Conservation (phyloP, 2,329 filamentous ascomycete genomes). For the Epichloe brachyelytri region DNA sequence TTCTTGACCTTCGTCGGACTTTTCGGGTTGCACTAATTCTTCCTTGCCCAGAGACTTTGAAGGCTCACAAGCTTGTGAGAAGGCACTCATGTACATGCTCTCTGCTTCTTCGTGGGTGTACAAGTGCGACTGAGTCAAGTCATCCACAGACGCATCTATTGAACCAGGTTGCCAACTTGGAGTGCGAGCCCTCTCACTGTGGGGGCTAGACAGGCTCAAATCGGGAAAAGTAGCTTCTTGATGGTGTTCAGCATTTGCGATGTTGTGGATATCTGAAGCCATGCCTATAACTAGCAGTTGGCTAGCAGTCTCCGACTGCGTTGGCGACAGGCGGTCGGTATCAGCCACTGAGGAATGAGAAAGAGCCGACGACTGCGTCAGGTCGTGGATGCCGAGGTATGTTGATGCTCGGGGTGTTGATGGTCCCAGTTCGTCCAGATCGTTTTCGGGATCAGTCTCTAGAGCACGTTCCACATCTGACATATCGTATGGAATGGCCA, state of each 20-base stretch:
- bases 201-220: background rate
- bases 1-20: background rate
- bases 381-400: slow-evolving; percentile 22
- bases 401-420: slow-evolving; percentile 43
- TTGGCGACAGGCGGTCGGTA: slow-evolving; percentile 5
- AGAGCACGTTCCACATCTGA: slow-evolving; percentile 14
- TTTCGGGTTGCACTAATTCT: background rate
- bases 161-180: background rate
- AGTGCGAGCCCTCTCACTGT: background rate
- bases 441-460: slow-evolving; percentile 23
- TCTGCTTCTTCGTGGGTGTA: slow-evolving; percentile 72
- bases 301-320: slow-evolving; percentile 8
- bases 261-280: background rate
- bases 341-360: slow-evolving; percentile 17
- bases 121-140: slow-evolving; percentile 51
- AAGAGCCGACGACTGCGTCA: background rate
- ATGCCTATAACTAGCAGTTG: background rate
- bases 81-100: slow-evolving; percentile 76
- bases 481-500: slow-evolving; percentile 43
- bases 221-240: background rate
- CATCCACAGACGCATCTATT: slow-evolving; percentile 22
- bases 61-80: slow-evolving; percentile 34
- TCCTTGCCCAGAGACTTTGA: background rate
- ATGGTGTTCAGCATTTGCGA: background rate
- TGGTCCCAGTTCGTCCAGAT: slow-evolving; percentile 24